These are phyloP conservation scores for Gardenia jasminoides DNA, from an alignment of 257 asterid genomes.

Conservation along the genomic window DNA sequence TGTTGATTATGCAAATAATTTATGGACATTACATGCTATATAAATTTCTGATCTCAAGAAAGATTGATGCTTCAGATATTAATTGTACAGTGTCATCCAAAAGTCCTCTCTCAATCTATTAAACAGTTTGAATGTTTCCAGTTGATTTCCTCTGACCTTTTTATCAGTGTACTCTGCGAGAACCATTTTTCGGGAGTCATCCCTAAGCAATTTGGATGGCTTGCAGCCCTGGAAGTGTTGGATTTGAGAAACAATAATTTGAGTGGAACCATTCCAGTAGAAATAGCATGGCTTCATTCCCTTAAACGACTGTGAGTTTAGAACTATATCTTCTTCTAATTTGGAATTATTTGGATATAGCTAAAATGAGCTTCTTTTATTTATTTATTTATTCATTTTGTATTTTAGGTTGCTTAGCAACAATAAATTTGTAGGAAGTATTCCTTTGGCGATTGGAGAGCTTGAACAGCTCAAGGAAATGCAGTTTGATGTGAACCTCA, in stretches of 20 bases:
- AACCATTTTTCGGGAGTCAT: slow-evolving; percentile 68
- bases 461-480: slow-evolving; percentile 56
- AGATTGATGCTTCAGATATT: background rate
- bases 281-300: slow-evolving; percentile 59
- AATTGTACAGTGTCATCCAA: background rate
- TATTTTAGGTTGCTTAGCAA: slow-evolving; percentile 63
- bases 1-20: background rate
- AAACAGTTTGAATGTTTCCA: background rate
- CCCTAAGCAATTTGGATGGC: slow-evolving; percentile 66
- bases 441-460: slow-evolving; percentile 68
- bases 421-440: slow-evolving; percentile 67
- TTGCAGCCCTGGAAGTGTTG: slow-evolving; percentile 57
- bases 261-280: slow-evolving; percentile 72
- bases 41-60: background rate
- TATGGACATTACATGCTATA: background rate
- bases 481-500: slow-evolving; percentile 50
- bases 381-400: background rate
- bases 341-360: background rate
- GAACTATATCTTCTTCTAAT: background rate
- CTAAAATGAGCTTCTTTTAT: background rate
- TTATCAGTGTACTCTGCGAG: slow-evolving; percentile 46
- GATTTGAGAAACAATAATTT: slow-evolving; percentile 73
- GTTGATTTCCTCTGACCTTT: background rate
- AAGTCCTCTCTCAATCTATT: background rate
- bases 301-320: slow-evolving; percentile 63